Conservation (phyloP, 768 basidiomycete species). For the Lactifluus echinatus region DNA sequence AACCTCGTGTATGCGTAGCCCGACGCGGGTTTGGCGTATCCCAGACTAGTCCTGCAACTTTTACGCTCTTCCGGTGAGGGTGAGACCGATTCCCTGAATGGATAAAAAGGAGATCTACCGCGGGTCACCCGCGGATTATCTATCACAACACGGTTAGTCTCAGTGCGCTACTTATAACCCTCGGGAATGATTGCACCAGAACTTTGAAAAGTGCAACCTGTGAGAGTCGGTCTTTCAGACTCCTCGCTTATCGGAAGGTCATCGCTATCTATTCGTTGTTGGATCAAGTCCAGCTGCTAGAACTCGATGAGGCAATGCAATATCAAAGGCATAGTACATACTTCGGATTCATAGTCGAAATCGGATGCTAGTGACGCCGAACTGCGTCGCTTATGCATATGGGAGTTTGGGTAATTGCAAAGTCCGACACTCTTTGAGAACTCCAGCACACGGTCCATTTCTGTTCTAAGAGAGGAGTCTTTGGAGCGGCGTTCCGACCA, state of each 20-base stretch:
- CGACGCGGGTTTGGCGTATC: neutral
- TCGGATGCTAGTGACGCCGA: neutral
- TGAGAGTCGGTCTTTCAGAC: neutral
- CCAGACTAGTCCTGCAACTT: neutral
- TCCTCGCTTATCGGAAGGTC: neutral
- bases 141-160: neutral
- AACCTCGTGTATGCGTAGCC: neutral
- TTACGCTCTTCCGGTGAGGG: neutral
- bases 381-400: neutral
- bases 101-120: neutral
- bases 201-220: neutral
- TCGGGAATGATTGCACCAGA: neutral
- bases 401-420: constrained; percentile 7
- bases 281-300: neutral
- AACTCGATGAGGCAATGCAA: neutral
- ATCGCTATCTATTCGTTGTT: neutral
- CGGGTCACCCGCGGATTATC: neutral
- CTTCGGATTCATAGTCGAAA: neutral
- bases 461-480: constrained; percentile 7
- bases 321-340: neutral
- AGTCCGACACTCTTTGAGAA: constrained; percentile 14
- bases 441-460: constrained; percentile 10
- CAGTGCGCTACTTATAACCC: neutral
- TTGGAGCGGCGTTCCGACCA: neutral
- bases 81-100: neutral